Base-by-base conservation (phyloP, 2,329 filamentous ascomycete genomes). In the Hypoxylon sp. region DNA sequence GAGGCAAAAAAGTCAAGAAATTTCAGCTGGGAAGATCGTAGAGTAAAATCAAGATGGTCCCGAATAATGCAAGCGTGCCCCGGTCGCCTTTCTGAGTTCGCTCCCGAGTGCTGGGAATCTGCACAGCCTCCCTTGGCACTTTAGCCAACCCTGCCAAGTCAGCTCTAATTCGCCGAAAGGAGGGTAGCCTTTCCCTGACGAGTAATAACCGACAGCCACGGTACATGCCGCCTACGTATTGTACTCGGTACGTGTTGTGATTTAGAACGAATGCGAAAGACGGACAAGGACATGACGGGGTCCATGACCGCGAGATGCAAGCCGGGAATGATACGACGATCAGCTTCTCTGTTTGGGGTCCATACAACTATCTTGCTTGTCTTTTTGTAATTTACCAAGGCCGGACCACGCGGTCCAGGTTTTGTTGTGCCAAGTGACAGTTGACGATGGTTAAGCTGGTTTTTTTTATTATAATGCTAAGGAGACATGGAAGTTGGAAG, bases 111-210 rank as follows among this genome's bases (percentile, higher is more conserved):
- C 39, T 47, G 17, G 14, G 76, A 69, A 39, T 22, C 47, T 70
- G 70, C 74, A 76, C 74, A 64, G 74, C 74, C 74, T 70, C 72
- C 47, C 73, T 75, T 75, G 74, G 73, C 74, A 63, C 33, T 52
- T 42, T 56, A 11, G 26, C 10, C 24, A 54, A 51, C 47, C 56
- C 51, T 62, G 47, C 44, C 47, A 31, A 14, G 55, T 56, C 44
- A 48, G 63, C 63, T 68, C 64, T 69, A 65, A 71, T 68, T 67
- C 64, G 65, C 65, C 63, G 59, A 65, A 39, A 24, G 55, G n/a
- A 63, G 65, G 33, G 14, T 60, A 42, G 46, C 29, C 26, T 64
- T 63, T 64, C 65, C 65, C 42, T 64, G 63, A 67, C 47, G 59
- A 72, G 67, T 69, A 70, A 73, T 56, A 70, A 55, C 48, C 61